Evolutionary conservation across 768 basidiomycete genomes (phyloP), one percentile per base, ranked within the genome.

Genomic region (Kondoa malvinella): DNA sequence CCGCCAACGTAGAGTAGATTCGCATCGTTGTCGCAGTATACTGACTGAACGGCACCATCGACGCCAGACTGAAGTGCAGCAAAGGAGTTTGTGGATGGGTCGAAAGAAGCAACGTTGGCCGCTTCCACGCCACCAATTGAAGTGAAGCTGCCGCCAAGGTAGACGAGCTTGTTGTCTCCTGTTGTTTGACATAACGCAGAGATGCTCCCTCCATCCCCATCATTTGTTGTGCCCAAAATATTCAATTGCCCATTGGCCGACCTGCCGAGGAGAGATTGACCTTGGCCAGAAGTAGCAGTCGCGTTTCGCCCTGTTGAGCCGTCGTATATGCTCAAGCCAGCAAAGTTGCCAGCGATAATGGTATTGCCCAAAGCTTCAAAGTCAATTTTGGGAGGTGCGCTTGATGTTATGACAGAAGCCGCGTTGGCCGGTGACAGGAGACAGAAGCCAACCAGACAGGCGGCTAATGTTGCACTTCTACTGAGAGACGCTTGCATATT

Each of bases 281-380:
- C 86, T 56, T 83, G 81, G 70, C 89, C 80, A 60, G 90, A 80
- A 56, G 89, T 86, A 12, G 25, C 69, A 2, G 72, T 62, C 21
- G 73, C 74, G 67, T 71, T 73, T 40, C 61, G 40, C 15, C 65
- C 12, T 1, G 66, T 57, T 1, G 85, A 80, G 30, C 88, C 80
- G 74, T 84, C 79, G 81, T 87, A 86, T 68, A 92, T 74, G 75
- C 86, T 87, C 70, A 99, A 80, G 58, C 92, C 94, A 27, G 87
- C 83, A 75, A 96, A 99, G 34, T 87, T 81, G 67, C 94, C 94
- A 30, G 86, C 85, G 56, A 96, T 81, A 67, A 85, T 91, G 63
- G 96, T 91, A 66, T 82, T 85, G 71, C 94, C 94, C 89, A 99
- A 92, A 65, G 87, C 85, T 73, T 81, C 78, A 74, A 85, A 86